These are phyloP conservation scores for Mucor indicus DNA, from an alignment of 371 early-diverging fungal species.

Conservation along the genomic window DNA sequence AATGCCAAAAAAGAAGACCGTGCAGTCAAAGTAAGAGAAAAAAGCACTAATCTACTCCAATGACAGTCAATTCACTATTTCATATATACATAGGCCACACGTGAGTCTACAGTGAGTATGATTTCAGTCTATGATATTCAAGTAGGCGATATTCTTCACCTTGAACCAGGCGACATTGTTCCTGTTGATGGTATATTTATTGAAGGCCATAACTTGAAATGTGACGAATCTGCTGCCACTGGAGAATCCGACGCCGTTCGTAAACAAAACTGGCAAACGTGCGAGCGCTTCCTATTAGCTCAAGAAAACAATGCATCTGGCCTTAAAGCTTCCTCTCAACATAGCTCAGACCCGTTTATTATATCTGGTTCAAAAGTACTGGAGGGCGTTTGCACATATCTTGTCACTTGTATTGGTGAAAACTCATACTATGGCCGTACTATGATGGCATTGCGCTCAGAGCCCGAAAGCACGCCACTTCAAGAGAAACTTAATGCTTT, in stretches of 20 bases:
- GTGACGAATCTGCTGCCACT: constrained; percentile 90
- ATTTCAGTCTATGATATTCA: constrained; percentile 81
- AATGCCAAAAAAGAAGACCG: constrained; percentile 84
- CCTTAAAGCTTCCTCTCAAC: constrained; percentile 7
- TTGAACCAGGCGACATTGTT: constrained; percentile 94
- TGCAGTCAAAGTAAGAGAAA: constrained; percentile 54
- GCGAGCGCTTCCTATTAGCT: constrained; percentile 3
- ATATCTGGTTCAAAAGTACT: constrained; percentile 72
- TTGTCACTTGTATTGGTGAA: constrained; percentile 69
- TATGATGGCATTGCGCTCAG: constrained; percentile 67
- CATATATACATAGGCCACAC: constrained; percentile 55
- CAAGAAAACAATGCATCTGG: neutral
- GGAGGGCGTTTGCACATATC: constrained; percentile 73
- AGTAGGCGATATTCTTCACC: constrained; percentile 85
- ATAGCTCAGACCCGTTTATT: constrained; percentile 60
- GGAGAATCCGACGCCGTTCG: constrained; percentile 88
- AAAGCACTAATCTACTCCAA: too few species aligned
- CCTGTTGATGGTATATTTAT: constrained; percentile 87
- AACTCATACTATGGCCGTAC: constrained; percentile 76
- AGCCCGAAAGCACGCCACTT: constrained; percentile 65
- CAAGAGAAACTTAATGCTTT: constrained; percentile 66
- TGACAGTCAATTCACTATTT: too few species aligned
- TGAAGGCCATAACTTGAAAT: constrained; percentile 77
- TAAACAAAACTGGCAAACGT: constrained; percentile 35
- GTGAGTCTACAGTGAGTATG: constrained; percentile 72